Percentiles rank a stretch among this genome's conserved stretches.
phyloP scores from a whole-genome alignment of 2,329 filamentous ascomycete genomes.

The Parastagonospora avenae region DNA sequence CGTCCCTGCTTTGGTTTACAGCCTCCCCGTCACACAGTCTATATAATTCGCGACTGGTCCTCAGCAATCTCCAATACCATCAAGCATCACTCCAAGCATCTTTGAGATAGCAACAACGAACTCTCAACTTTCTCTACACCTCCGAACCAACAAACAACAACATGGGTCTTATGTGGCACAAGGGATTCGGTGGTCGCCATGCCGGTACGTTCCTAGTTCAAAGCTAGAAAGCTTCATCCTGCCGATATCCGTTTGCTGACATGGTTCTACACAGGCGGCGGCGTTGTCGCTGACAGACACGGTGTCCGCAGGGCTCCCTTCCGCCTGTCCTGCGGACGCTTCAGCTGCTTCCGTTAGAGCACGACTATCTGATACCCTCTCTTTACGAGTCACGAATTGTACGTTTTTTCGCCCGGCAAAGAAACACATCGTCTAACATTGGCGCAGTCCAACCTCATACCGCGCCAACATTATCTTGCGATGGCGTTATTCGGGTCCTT shows the following conservation, averaged over 20 bases:
- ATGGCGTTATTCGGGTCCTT: slow-evolving; percentile 17
- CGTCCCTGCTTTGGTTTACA: slow-evolving; percentile 19
- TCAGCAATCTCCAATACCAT: slow-evolving; percentile 2
- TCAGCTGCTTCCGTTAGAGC: slow-evolving; percentile 60
- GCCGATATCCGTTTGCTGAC: slow-evolving; percentile 25
- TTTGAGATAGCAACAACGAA: not conserved
- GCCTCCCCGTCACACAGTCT: slow-evolving; percentile 12
- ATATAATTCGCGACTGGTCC: slow-evolving; percentile 15
- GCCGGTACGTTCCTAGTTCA: slow-evolving; percentile 41
- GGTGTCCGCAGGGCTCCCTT: slow-evolving; percentile 58
- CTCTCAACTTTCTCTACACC: not conserved
- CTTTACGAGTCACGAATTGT: slow-evolving; percentile 34
- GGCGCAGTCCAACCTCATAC: not conserved
- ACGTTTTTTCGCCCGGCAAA: not conserved
- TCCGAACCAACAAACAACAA: slow-evolving; percentile 18
- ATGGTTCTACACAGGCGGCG: slow-evolving; percentile 48
- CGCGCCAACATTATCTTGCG: slow-evolving; percentile 7
- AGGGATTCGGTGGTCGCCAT: slow-evolving; percentile 51
- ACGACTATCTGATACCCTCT: not conserved
- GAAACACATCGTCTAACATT: not conserved
- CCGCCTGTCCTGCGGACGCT: slow-evolving; percentile 55
- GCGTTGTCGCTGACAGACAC: slow-evolving; percentile 58
- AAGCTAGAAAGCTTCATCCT: slow-evolving; percentile 1
- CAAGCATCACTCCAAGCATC: slow-evolving; percentile 4
- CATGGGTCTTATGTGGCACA: slow-evolving; percentile 56